Conservation (phyloP, 176 grass and related monocot species). For the Carex littledalei region DNA sequence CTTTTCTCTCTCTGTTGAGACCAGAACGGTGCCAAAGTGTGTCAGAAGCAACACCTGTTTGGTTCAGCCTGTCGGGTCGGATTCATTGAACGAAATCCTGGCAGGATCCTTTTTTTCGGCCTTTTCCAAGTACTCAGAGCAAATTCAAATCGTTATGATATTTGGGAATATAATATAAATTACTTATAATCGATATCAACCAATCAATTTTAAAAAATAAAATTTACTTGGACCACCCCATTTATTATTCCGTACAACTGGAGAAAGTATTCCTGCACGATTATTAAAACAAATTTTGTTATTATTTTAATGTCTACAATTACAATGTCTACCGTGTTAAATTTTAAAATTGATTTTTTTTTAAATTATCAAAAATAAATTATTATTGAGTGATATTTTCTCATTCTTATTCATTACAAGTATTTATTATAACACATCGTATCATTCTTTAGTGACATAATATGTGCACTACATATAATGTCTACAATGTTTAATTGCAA, state of each 20-base stretch:
- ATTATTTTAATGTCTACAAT: no score
- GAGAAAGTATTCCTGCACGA: background rate
- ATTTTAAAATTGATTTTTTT: no score
- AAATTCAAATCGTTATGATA: background rate
- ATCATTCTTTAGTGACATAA: no score
- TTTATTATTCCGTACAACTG: background rate
- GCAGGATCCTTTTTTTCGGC: background rate
- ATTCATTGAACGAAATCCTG: constrained; percentile 5
- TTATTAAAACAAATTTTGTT: background rate
- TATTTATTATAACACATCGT: no score
- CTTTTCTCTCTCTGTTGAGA: background rate
- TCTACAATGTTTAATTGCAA: no score
- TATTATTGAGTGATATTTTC: no score
- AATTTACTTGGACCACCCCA: background rate
- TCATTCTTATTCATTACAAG: no score
- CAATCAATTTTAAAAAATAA: no score
- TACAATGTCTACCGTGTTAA: no score
- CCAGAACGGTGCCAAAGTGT: background rate
- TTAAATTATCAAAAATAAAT: no score
- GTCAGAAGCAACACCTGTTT: constrained; percentile 3
- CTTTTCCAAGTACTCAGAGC: background rate
- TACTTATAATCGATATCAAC: no score
- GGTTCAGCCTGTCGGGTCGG: background rate
- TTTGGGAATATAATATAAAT: background rate
- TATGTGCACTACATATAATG: no score